Conservation (phyloP, 352 stramenopile genomes). For the Phytophthora cajani region DNA sequence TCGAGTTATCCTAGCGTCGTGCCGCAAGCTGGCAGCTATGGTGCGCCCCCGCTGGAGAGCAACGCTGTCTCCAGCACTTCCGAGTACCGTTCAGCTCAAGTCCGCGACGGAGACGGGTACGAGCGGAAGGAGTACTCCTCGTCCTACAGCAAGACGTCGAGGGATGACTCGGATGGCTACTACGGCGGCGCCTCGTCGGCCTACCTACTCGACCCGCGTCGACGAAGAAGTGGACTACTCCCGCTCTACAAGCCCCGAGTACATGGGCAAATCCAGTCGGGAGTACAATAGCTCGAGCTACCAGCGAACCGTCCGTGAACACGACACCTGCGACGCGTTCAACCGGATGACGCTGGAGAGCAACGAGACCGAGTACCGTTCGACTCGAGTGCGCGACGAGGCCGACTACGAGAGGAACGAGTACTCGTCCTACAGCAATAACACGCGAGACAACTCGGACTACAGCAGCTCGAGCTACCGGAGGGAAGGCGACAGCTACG, state of each 20-base stretch:
- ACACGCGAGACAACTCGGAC: not conserved
- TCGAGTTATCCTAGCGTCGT: not conserved
- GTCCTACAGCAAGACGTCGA: not conserved
- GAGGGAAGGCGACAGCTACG: constrained; percentile 5
- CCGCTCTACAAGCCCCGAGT: not conserved
- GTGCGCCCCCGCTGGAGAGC: not conserved
- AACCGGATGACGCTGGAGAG: constrained; percentile 2
- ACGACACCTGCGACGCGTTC: constrained; percentile 2
- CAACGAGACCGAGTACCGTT: not conserved
- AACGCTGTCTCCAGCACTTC: not conserved
- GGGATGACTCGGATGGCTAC: constrained; percentile 5
- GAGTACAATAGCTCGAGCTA: constrained; percentile 4
- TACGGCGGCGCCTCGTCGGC: not conserved
- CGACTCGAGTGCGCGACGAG: not conserved
- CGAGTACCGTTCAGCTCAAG: not conserved
- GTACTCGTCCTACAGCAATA: not conserved
- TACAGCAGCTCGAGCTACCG: constrained; percentile 8
- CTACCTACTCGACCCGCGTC: constrained; percentile 1
- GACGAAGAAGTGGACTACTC: constrained; percentile 4
- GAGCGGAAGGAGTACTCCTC: not conserved
- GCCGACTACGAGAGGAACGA: constrained; percentile 1
- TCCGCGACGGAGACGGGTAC: not conserved
- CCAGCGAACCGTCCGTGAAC: not conserved
- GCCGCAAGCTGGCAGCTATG: not conserved
- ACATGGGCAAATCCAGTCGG: not conserved